A percentile compares a stretch with the other conserved stretches of the same genome.
Evolutionary conservation across 208 protist species (phyloP).

Genomic region (Porcisia deanei): DNA sequence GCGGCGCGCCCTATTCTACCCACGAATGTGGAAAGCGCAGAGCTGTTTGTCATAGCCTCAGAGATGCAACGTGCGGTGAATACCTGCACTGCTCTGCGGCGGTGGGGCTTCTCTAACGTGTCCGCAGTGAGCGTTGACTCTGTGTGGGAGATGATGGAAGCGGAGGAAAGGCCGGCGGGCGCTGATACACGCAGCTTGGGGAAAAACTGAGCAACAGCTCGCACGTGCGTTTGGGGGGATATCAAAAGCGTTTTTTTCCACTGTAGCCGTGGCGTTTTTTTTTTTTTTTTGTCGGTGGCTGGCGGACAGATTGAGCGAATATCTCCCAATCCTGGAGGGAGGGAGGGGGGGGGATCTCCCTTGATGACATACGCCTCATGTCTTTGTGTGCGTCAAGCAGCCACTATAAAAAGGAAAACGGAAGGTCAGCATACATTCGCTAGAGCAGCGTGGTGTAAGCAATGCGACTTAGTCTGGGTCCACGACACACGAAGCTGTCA

Average conservation of each 20-base stretch:
- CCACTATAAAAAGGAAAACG: not conserved
- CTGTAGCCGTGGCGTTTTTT: not conserved
- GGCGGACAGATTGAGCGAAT: not conserved
- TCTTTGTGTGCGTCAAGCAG: not conserved
- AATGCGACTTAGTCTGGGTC: not conserved
- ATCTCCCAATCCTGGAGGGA: not conserved
- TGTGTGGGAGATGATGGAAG: conserved; percentile 27
- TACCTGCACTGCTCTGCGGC: conserved; percentile 50
- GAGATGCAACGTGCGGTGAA: conserved; percentile 57
- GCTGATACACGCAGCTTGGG: not conserved
- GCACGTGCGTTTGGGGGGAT: not conserved
- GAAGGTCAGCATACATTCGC: not conserved
- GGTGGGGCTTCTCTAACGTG: conserved; percentile 73
- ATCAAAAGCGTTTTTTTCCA: not conserved
- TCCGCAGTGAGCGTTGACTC: conserved; percentile 39
- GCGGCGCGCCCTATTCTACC: conserved; percentile 72
- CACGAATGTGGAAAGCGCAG: conserved; percentile 31
- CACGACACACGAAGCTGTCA: not conserved
- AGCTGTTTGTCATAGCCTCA: conserved; percentile 67
- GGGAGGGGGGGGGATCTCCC: too few relatives aligned
- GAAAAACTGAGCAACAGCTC: not conserved
- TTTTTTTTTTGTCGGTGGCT: not conserved
- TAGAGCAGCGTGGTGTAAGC: not conserved
- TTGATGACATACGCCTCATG: not conserved
- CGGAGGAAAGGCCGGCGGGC: not conserved